phyloP scores from a whole-genome alignment of 345 rosid genomes.

The Turritis glabra region DNA sequence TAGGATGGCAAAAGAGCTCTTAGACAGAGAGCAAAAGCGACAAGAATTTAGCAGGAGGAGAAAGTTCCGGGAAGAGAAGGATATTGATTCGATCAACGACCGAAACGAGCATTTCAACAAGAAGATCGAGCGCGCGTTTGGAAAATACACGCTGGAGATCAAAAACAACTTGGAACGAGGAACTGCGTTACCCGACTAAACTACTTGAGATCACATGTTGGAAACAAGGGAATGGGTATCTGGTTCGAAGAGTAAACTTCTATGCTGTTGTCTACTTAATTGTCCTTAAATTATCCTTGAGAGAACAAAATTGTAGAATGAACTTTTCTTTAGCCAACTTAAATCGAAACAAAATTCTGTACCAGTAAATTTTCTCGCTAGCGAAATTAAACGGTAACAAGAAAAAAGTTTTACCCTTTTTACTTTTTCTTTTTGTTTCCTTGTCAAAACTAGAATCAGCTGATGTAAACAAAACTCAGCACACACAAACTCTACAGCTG shows the following conservation, averaged over 20 bases:
- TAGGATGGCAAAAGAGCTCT: slow-evolving; percentile 83
- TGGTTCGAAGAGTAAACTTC: slow-evolving; percentile 19
- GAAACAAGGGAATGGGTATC: slow-evolving; percentile 15
- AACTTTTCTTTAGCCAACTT: slow-evolving; percentile 9
- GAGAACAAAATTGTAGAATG: slow-evolving; percentile 12
- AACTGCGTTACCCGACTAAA: slow-evolving; percentile 95
- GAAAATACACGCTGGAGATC: slow-evolving; percentile 91
- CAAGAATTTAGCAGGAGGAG: slow-evolving; percentile 87
- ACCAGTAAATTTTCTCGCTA: neutral
- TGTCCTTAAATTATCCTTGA: neutral
- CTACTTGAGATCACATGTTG: slow-evolving; percentile 26
- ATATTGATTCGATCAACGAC: slow-evolving; percentile 94
- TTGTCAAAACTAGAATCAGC: neutral
- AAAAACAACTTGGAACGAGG: slow-evolving; percentile 98
- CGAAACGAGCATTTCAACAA: slow-evolving; percentile 99
- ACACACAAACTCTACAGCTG: neutral
- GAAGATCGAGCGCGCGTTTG: slow-evolving; percentile 96
- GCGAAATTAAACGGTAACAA: neutral
- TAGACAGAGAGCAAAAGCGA: slow-evolving; percentile 75
- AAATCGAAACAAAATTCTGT: neutral
- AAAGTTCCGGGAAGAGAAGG: slow-evolving; percentile 88
- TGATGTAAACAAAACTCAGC: neutral
- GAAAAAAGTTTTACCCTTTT: no score
- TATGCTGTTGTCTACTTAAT: slow-evolving; percentile 9
- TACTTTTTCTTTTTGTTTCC: neutral